Percentiles rank a stretch among this genome's conserved stretches.
Evolutionary conservation across 2,329 filamentous ascomycete species (phyloP).

Genomic region (Aspergillus alliaceus): DNA sequence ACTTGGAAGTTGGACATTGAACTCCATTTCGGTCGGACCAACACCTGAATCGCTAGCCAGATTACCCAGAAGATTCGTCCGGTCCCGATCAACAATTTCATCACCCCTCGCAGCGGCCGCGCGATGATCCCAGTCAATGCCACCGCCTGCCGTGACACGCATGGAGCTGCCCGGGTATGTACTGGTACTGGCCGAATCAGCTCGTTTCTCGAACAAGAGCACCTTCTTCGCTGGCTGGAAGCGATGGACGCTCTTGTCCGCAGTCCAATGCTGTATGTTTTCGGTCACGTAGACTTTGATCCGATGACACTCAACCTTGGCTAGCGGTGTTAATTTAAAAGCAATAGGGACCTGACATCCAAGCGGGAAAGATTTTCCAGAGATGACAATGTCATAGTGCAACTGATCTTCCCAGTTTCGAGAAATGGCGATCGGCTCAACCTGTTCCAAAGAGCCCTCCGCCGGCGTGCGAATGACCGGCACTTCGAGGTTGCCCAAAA

Average conservation of each 20-base stretch:
- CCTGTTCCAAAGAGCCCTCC: conserved; percentile 83
- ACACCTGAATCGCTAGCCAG: conserved; percentile 74
- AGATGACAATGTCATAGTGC: conserved; percentile 94
- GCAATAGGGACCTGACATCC: conserved; percentile 87
- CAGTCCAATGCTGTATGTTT: conserved; percentile 87
- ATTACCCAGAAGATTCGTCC: conserved; percentile 76
- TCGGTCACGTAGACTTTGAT: conserved; percentile 91
- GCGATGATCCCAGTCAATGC: conserved; percentile 66
- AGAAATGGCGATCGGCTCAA: conserved; percentile 91
- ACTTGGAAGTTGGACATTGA: conserved; percentile 87
- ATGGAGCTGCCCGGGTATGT: conserved; percentile 75
- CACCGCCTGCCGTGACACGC: conserved; percentile 75
- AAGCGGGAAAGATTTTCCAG: conserved; percentile 89
- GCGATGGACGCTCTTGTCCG: conserved; percentile 78
- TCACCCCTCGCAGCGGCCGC: conserved; percentile 58
- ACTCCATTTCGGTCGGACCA: conserved; percentile 90
- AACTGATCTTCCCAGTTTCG: conserved; percentile 93
- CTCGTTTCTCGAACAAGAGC: conserved; percentile 81
- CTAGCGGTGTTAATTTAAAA: conserved; percentile 87
- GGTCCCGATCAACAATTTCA: conserved; percentile 53
- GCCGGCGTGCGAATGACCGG: conserved; percentile 80
- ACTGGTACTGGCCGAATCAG: conserved; percentile 72
- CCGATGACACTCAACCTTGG: conserved; percentile 90
- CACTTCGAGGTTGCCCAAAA: conserved; percentile 79
- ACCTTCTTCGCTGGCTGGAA: conserved; percentile 84